phyloP scores from a whole-genome alignment of 306 rosid species.

The Psophocarpus tetragonolobus region DNA sequence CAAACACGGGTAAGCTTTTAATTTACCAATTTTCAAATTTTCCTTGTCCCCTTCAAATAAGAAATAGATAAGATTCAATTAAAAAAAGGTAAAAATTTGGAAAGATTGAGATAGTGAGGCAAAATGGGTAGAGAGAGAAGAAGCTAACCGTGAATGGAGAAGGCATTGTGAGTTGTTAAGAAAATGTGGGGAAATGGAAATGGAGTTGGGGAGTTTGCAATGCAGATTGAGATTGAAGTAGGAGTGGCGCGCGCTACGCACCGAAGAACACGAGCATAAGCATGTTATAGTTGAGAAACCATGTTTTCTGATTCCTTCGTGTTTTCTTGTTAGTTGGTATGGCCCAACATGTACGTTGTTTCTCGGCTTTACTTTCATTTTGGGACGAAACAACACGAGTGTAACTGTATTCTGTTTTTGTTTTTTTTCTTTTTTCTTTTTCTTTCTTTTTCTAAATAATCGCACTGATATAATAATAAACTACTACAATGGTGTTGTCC shows the following conservation, averaged over 20 bases:
- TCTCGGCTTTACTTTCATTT: background rate
- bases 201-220: background rate
- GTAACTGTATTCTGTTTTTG: background rate
- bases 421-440: background rate
- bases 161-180: background rate
- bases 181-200: background rate
- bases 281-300: background rate
- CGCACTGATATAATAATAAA: too few relatives aligned
- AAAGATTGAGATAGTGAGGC: slow-evolving; percentile 1
- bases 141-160: slow-evolving; percentile 33
- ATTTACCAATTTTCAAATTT: background rate
- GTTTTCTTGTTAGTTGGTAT: background rate
- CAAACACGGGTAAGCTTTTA: background rate
- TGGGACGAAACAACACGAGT: background rate
- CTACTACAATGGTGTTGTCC: too few relatives aligned
- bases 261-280: slow-evolving; percentile 10
- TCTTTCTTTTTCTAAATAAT: too few relatives aligned
- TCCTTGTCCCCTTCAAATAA: background rate
- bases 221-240: slow-evolving; percentile 15
- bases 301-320: background rate
- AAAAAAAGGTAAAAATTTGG: background rate
- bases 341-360: slow-evolving; percentile 6
- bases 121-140: background rate
- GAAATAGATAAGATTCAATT: slow-evolving; percentile 16
- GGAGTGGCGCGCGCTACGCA: slow-evolving; percentile 30